Conservation (phyloP, 768 basidiomycete species). For the Mycena epipterygia region DNA sequence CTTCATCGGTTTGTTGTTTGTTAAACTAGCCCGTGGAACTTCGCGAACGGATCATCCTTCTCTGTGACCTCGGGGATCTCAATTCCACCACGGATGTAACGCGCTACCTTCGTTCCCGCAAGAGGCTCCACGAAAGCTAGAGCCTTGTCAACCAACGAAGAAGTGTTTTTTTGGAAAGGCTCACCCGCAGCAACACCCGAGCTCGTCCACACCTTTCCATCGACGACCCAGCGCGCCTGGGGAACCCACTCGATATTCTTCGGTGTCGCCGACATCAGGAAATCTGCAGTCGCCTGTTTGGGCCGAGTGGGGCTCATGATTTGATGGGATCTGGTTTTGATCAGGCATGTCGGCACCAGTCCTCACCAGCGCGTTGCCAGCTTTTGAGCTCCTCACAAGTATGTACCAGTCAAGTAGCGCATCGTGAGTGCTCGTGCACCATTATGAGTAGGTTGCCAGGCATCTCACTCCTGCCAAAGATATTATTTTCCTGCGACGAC, state of each 20-base stretch:
- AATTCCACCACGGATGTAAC: conserved; percentile 33
- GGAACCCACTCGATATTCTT: conserved; percentile 49
- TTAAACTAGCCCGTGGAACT: conserved; percentile 40
- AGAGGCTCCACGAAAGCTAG: conserved; percentile 50
- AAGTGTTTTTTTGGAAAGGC: neutral
- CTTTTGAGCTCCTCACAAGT: too few relatives aligned
- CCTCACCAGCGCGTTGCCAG: too few relatives aligned
- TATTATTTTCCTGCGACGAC: too few relatives aligned
- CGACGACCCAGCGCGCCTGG: conserved; percentile 52
- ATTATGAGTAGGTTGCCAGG: too few relatives aligned
- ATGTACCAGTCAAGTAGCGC: too few relatives aligned
- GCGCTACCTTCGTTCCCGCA: conserved; percentile 36
- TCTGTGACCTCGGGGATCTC: conserved; percentile 37
- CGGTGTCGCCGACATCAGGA: conserved; percentile 35
- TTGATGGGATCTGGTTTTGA: too few relatives aligned
- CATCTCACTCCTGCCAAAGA: too few relatives aligned
- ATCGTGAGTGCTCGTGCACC: too few relatives aligned
- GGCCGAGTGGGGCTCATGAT: too few relatives aligned
- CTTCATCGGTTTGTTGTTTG: neutral
- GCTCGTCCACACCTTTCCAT: conserved; percentile 52
- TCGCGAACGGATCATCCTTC: conserved; percentile 46
- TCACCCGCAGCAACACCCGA: conserved; percentile 52
- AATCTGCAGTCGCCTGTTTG: neutral
- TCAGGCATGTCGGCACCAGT: too few relatives aligned
- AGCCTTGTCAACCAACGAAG: conserved; percentile 25